These are phyloP conservation scores for Castanospermum australe DNA, from an alignment of 306 rosid species.

Conservation along the genomic window DNA sequence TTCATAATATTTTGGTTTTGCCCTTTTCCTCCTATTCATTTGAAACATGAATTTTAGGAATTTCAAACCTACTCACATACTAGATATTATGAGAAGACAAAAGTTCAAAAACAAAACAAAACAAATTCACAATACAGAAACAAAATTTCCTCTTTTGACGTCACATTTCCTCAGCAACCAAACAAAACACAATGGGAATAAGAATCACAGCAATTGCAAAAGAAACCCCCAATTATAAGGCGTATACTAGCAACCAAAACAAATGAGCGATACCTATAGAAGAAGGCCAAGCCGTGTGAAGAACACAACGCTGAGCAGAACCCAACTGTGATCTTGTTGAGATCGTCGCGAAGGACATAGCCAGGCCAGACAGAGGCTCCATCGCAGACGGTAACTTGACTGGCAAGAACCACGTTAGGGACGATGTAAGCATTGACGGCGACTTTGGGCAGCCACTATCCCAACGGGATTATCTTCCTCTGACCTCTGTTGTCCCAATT, in stretches of 20 bases:
- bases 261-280: too few species aligned
- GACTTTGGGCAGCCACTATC: conserved; percentile 71
- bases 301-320: conserved; percentile 73
- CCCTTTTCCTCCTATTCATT: background rate
- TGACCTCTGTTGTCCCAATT: conserved; percentile 83
- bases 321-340: conserved; percentile 69
- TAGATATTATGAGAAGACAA: background rate
- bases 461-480: conserved; percentile 64
- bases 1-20: background rate
- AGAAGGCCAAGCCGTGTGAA: conserved; percentile 77
- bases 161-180: too few species aligned
- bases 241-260: too few species aligned
- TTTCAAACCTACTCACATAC: background rate
- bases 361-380: conserved; percentile 87
- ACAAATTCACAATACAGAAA: background rate
- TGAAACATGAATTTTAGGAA: background rate
- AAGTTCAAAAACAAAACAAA: background rate
- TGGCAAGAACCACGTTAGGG: conserved; percentile 70
- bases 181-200: too few species aligned
- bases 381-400: conserved; percentile 68
- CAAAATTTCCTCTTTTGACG: too few species aligned
- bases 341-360: conserved; percentile 72
- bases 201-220: too few species aligned
- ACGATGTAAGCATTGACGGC: conserved; percentile 81
- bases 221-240: too few species aligned